Percentiles rank a stretch among this genome's conserved stretches.
phyloP scores from a whole-genome alignment of 2,329 filamentous ascomycete genomes.

The Ophiognomonia clavigignenti-juglandacearum region DNA sequence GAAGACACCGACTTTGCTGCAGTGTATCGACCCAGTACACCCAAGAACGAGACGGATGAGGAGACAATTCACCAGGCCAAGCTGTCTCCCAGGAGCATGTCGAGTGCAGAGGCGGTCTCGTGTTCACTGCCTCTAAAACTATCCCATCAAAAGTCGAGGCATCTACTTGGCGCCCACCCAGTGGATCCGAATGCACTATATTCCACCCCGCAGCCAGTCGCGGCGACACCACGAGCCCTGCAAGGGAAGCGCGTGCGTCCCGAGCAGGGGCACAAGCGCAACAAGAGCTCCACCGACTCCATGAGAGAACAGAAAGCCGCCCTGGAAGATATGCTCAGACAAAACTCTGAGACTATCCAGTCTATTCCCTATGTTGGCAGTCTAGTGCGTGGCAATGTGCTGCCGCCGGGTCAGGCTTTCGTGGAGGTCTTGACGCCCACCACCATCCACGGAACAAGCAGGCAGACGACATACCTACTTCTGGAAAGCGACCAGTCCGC shows the following conservation, averaged over 20 bases:
- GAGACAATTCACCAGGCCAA: slow-evolving; percentile 27
- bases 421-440: slow-evolving; percentile 61
- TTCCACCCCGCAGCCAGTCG: slow-evolving; percentile 44
- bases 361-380: slow-evolving; percentile 71
- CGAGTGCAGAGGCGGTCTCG: slow-evolving; percentile 57
- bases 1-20: neutral
- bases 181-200: slow-evolving; percentile 46
- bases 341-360: slow-evolving; percentile 54
- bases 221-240: slow-evolving; percentile 53
- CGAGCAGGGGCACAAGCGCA: slow-evolving; percentile 65
- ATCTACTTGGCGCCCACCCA: slow-evolving; percentile 51
- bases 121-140: slow-evolving; percentile 54
- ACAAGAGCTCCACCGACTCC: slow-evolving; percentile 83
- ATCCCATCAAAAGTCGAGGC: slow-evolving; percentile 32
- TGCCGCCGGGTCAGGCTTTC: slow-evolving; percentile 77
- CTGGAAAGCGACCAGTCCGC: slow-evolving; percentile 29
- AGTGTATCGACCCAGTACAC: slow-evolving; percentile 41
- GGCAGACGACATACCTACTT: slow-evolving; percentile 51
- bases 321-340: slow-evolving; percentile 42
- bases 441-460: slow-evolving; percentile 37
- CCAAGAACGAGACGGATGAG: slow-evolving; percentile 29
- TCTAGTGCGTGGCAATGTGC: slow-evolving; percentile 78
- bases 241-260: slow-evolving; percentile 56
- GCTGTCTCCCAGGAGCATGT: slow-evolving; percentile 51
- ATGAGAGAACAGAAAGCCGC: slow-evolving; percentile 60